These are phyloP conservation scores for Castanospermum australe DNA, from an alignment of 306 rosid genomes.

Conservation along the genomic window DNA sequence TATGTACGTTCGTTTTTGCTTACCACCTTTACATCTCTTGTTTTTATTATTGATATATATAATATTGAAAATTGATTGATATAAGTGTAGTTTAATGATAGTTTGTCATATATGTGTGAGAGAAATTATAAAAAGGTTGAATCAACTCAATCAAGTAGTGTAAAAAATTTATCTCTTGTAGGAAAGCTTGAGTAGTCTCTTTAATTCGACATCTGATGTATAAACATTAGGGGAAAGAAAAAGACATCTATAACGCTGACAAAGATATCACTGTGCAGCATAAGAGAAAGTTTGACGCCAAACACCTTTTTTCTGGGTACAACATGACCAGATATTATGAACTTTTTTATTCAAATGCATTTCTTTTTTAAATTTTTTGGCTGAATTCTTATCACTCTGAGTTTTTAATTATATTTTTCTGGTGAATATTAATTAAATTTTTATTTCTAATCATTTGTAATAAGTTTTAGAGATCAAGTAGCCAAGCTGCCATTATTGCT, in stretches of 20 bases:
- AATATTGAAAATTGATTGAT: background rate
- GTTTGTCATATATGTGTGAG: no score
- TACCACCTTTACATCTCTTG: background rate
- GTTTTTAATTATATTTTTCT: background rate
- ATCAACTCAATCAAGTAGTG: no score
- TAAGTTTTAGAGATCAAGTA: slow-evolving; percentile 18
- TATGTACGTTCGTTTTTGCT: no score
- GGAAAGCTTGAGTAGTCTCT: background rate
- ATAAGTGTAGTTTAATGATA: background rate
- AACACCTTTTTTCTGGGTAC: background rate
- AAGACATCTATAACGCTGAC: slow-evolving; percentile 7
- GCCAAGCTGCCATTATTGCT: slow-evolving; percentile 11
- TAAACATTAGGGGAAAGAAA: background rate
- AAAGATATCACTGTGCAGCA: background rate
- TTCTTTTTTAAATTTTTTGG: background rate
- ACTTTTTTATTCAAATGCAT: background rate
- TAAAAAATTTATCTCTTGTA: background rate
- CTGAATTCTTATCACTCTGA: background rate
- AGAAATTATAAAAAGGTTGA: background rate
- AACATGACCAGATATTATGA: background rate
- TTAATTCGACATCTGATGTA: background rate
- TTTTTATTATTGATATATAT: background rate
- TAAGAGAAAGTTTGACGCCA: background rate
- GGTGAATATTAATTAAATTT: background rate
- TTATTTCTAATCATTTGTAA: background rate